Evolutionary conservation across 306 rosid species (phyloP).

Genomic region (Quercus ilex): DNA sequence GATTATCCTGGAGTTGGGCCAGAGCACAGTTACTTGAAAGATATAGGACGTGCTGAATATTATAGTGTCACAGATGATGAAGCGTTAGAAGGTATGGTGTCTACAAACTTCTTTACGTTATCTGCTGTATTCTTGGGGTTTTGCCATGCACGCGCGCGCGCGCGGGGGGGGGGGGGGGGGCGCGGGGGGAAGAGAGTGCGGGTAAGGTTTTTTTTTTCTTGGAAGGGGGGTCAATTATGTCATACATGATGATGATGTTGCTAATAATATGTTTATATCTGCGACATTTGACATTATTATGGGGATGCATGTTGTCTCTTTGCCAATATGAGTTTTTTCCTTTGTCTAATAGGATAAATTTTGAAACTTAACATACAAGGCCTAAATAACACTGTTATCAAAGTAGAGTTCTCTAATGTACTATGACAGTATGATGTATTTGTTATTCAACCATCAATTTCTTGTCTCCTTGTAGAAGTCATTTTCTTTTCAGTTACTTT

Average conservation of each 20-base stretch:
- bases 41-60: constrained; percentile 83
- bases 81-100: constrained; percentile 84
- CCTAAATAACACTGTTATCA: not conserved
- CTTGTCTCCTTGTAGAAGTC: no score
- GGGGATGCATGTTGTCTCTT: not conserved
- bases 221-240: no score
- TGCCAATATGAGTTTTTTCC: not conserved
- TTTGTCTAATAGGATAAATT: not conserved
- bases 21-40: constrained; percentile 92
- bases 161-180: not conserved
- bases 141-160: no score
- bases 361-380: not conserved
- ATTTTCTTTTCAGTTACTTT: no score
- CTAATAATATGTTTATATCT: not conserved
- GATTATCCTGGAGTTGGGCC: constrained; percentile 99
- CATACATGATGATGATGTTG: not conserved
- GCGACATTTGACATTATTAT: not conserved
- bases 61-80: constrained; percentile 77
- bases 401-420: not conserved
- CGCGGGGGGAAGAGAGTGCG: not conserved
- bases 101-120: not conserved
- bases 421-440: no score
- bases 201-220: no score
- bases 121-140: not conserved
- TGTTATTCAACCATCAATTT: no score